A percentile compares a stretch with the other conserved stretches of the same genome.
These are phyloP conservation scores for Tuber umbilicatum DNA, from an alignment of 495 filamentous ascomycete genomes.

Conservation along the genomic window DNA sequence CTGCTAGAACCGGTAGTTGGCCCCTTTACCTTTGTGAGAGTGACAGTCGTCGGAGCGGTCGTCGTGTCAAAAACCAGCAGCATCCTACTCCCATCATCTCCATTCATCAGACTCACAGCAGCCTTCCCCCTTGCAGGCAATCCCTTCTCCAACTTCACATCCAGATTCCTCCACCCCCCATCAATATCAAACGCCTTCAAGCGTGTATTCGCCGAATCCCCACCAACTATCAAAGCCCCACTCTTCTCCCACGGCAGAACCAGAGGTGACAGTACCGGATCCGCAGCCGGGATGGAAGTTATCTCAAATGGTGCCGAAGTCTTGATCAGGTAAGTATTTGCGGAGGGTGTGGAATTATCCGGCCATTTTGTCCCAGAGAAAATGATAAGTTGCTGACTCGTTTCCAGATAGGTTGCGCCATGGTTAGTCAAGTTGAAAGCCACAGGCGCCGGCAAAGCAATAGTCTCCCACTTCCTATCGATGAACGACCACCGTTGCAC, in stretches of 20 bases:
- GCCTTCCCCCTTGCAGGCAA: slow-evolving; percentile 44
- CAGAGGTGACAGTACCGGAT: slow-evolving; percentile 59
- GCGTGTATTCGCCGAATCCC: slow-evolving; percentile 57
- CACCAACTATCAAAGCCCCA: slow-evolving; percentile 71
- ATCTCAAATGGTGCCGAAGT: slow-evolving; percentile 53
- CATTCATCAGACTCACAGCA: slow-evolving; percentile 51
- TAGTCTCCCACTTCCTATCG: slow-evolving; percentile 66
- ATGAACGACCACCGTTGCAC: slow-evolving; percentile 76
- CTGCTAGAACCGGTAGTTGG: slow-evolving; percentile 25
- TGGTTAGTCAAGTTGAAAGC: slow-evolving; percentile 60
- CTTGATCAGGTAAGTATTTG: slow-evolving; percentile 69
- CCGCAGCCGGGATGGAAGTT: slow-evolving; percentile 49
- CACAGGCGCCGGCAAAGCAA: slow-evolving; percentile 50
- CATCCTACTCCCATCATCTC: slow-evolving; percentile 74
- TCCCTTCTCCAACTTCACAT: slow-evolving; percentile 53
- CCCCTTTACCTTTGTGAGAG: slow-evolving; percentile 29
- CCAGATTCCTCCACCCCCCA: slow-evolving; percentile 59
- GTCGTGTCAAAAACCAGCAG: slow-evolving; percentile 74
- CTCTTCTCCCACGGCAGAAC: slow-evolving; percentile 69
- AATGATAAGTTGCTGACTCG: slow-evolving; percentile 64
- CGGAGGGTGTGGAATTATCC: slow-evolving; percentile 48
- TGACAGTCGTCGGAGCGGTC: slow-evolving; percentile 68
- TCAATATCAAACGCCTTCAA: slow-evolving; percentile 57
- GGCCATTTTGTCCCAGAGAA: slow-evolving; percentile 69
- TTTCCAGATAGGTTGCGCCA: slow-evolving; percentile 66